Conservation (phyloP, 2,329 filamentous ascomycete genomes). For the Apiospora phragmitis region DNA sequence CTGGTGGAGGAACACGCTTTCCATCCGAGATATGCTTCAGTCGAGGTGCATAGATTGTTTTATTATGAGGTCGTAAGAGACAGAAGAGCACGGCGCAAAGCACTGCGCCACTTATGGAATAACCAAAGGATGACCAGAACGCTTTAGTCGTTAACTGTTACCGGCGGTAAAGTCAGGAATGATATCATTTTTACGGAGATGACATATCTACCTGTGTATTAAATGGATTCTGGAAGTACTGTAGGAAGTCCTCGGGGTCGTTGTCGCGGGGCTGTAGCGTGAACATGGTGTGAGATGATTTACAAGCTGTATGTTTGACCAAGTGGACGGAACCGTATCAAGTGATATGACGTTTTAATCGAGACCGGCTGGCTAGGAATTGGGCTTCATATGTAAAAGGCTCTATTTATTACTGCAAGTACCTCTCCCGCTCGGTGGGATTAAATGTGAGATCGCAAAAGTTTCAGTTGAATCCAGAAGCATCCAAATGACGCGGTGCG, state of each 20-base stretch:
- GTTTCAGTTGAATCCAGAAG: not conserved
- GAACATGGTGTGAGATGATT: not conserved
- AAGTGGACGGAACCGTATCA: not conserved
- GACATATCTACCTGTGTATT: not conserved
- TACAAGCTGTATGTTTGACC: not conserved
- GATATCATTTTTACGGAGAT: not conserved
- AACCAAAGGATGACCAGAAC: conserved; percentile 74
- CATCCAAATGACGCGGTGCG: not conserved
- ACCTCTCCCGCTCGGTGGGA: not conserved
- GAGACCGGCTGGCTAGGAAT: not conserved
- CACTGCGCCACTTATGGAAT: conserved; percentile 72
- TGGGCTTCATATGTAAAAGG: not conserved
- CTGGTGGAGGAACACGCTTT: conserved; percentile 81
- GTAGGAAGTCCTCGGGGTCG: not conserved
- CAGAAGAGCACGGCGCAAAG: conserved; percentile 81
- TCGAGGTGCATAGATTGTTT: conserved; percentile 90
- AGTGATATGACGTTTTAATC: not conserved
- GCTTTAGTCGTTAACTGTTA: conserved; percentile 41
- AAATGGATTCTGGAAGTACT: not conserved
- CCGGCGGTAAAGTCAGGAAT: not conserved
- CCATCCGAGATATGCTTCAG: conserved; percentile 83
- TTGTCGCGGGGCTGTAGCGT: not conserved
- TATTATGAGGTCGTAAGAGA: conserved; percentile 85
- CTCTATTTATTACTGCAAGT: not conserved
- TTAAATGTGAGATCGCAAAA: not conserved